Evolutionary conservation across 83 land plant species (phyloP).

Genomic region (Isoetes engelmannii): DNA sequence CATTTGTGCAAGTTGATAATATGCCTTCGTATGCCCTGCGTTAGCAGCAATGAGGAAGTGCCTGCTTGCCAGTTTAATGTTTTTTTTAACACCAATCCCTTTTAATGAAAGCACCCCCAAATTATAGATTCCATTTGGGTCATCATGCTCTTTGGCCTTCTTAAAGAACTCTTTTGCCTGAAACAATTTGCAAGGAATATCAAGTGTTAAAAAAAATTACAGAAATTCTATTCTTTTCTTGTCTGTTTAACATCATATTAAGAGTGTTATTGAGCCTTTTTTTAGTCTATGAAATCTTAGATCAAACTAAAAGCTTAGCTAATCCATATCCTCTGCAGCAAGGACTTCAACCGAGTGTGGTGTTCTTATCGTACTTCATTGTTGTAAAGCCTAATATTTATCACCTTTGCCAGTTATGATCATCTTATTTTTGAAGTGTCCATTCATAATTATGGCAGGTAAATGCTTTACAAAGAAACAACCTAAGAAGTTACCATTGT

Average conservation of each 20-base stretch:
- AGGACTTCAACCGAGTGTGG: too few species aligned
- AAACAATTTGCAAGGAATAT: not conserved
- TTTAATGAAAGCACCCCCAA: slow-evolving; percentile 81
- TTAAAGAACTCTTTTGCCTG: slow-evolving; percentile 94
- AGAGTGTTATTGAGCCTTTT: too few species aligned
- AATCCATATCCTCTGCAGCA: too few species aligned
- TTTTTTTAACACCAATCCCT: slow-evolving; percentile 80
- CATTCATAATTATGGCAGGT: not conserved
- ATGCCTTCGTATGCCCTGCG: slow-evolving; percentile 91
- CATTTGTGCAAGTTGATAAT: slow-evolving; percentile 90
- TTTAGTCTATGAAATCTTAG: too few species aligned
- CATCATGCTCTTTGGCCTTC: slow-evolving; percentile 71
- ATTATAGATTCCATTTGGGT: slow-evolving; percentile 83
- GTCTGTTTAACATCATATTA: too few species aligned
- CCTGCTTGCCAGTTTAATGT: slow-evolving; percentile 52
- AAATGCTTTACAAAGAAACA: not conserved
- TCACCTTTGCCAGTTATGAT: too few species aligned
- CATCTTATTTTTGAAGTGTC: too few species aligned
- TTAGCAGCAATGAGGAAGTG: slow-evolving; percentile 69
- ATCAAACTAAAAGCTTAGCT: too few species aligned
- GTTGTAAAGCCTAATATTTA: too few species aligned
- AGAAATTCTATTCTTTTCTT: too few species aligned
- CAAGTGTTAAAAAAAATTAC: too few species aligned
- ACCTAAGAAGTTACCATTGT: slow-evolving; percentile 50
- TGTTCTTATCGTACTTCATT: too few species aligned